Evolutionary conservation across 441 rosid species (phyloP), one percentile per base, ranked within the genome.

Genomic region (Manihot esculenta): DNA sequence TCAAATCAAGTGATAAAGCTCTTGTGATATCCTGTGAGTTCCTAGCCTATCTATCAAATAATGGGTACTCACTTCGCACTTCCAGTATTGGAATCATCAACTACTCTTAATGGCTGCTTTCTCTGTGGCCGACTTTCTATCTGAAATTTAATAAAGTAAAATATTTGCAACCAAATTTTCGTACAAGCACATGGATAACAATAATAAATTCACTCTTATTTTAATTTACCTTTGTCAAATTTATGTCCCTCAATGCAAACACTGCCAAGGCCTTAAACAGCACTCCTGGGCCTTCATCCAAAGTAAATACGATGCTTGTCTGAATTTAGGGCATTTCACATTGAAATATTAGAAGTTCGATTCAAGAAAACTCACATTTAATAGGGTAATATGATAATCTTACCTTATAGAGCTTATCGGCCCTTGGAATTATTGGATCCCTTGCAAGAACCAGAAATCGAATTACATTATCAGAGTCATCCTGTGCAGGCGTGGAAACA

Each of bases 381-480:
- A 56, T 51, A 65, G 11, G 10, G 30, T 20, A 14, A 57, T 17
- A 12, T 3, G 18, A 27, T 24, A 27, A 69, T 70, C 51, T 50
- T 82, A 93, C 97, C 93, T 85, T 91, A 68, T 83, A 85, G 33
- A 82, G 78, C 75, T 84, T 78, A 76, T 81, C 82, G 21, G 79
- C 83, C 79, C 89, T 72, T 26, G 97, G 88, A 79, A 93, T 82
- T 79, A 85, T 76, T 56, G 97, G 97, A 69, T 93, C 98, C 76
- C 96, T 85, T 14, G 94, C 88, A 57, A 93, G 96, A 77, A 93
- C 82, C 76, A 93, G 78, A 77, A 76, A 93, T 66, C 97, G 97
- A 64, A 96, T 93, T 62, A 91, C 71, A 73, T 84, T 89, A 70
- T 85, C 81, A 4, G 71, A 82, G 70, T 87, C 80, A 71, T 89